Evolutionary conservation across 345 rosid genomes (phyloP), one percentile per base, ranked within the genome.

Genomic region (Mallotus nudiflorus): DNA sequence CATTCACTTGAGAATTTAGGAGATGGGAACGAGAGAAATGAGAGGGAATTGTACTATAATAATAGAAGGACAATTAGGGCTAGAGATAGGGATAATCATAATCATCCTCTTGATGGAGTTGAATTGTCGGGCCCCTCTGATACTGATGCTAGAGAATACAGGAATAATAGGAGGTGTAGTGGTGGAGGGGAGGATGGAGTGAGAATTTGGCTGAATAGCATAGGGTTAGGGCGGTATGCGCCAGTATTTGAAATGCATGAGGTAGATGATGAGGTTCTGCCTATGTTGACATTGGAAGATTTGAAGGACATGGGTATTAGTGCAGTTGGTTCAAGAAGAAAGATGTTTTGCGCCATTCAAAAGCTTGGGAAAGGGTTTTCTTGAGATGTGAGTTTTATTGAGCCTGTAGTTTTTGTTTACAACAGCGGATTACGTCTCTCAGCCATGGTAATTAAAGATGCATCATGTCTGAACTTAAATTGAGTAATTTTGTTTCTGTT

Each of bases 231-330:
- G 63, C 78, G 91, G 39, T 91, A 91, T 53, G 89, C 92, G 14
- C 87, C 94, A 0, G 87, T 88, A 75, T 91, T 88, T n/a, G 92
- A 91, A 77, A 84, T 91, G 70, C 94, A 91, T 78, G 97, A 91
- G 73, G 97, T 91, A 68, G 97, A 91, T 77, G 94, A 91, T 75
- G 88, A 88, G 64, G 89, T 91, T 2, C 77, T 91, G 83, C 94
- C 94, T 19, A 84, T 87, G 88, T 80, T 91, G 70, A 88, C 97
- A 22, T 59, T 91, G 82, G 97, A 89, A 78, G 97, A 91, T 84
- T 87, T 91, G 75, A 91, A 91, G 74, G 97, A 91, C 73, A 91
- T 91, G 92, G 97, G 97, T 19, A 88, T 91, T 50, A 91, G 75
- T 81, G 97, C 94, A 8, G 97, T 91, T 68, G 97, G 97, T 16